Evolutionary conservation across 1,284 basidiomycete genomes (phyloP), one percentile per base, ranked within the genome.

Genomic region (Cutaneotrichosporon curvatum): DNA sequence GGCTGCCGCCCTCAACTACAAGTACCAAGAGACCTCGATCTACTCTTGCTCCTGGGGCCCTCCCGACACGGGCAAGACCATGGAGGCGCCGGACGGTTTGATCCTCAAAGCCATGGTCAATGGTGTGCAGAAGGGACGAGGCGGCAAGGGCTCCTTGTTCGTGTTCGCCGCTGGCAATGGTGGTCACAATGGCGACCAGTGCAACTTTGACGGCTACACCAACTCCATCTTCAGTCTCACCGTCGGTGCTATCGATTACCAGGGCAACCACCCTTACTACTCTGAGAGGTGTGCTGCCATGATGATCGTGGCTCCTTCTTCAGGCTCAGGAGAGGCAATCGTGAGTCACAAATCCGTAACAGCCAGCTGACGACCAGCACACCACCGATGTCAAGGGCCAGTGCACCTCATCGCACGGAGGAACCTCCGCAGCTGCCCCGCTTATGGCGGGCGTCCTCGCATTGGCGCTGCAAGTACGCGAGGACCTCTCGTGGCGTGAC

Each of bases 131-230:
- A 85, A 89, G 43, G 95, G 95, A 4, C 81, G 95, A 40, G 79
- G 74, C 35, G 91, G 92, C 19, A 90, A 87, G 63, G 95, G 95
- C 3, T 90, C 85, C 35, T 77, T 99, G 55, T 98, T 87, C 62
- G 95, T 99, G 31, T 99, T 98, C 69, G 95, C 95, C 1, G 92
- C 90, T 49, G 95, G 95, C 1, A 99, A 98, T 66, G 95, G 95
- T 19, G 95, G 89, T 20, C 80, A 81, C 3, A 78, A 79, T 43
- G 88, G 86, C 25, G 95, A 99, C 67, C 95, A 98, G 73, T 99
- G 95, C 76, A 99, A 99, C 71, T 98, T 99, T 67, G 95, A 98
- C 60, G 95, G 95, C 6, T 99, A 98, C 71, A 99, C 95, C 28
- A 98, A 98, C 68, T 89, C 85, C 57, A 95, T 97, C 56, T 97